Evolutionary conservation across 2,329 filamentous ascomycete species (phyloP).

Genomic region (Claviceps maximensis): DNA sequence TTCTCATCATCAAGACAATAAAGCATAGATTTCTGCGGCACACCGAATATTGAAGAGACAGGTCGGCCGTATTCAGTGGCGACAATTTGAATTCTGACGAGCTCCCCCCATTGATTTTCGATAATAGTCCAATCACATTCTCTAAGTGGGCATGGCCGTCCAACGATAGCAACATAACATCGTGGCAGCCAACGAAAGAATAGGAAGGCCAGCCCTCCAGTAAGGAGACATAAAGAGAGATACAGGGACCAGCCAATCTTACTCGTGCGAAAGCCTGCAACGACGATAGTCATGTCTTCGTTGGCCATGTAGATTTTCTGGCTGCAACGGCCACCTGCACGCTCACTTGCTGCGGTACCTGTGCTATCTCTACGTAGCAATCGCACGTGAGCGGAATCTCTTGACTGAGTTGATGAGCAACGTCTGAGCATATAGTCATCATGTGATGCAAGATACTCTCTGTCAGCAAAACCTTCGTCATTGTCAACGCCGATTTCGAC

Average conservation of each 20-base stretch:
- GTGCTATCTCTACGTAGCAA: constrained; percentile 60
- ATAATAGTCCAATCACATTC: constrained; percentile 85
- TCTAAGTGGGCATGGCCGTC: constrained; percentile 52
- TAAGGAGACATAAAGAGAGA: constrained; percentile 53
- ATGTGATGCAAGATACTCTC: constrained; percentile 26
- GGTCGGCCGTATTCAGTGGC: constrained; percentile 38
- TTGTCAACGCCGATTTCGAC: constrained; percentile 28
- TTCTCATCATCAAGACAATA: constrained; percentile 45
- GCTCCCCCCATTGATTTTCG: constrained; percentile 96
- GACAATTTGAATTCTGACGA: constrained; percentile 60
- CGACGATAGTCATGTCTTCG: constrained; percentile 86
- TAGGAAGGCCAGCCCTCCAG: constrained; percentile 68
- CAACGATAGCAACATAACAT: constrained; percentile 69
- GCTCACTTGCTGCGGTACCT: constrained; percentile 53
- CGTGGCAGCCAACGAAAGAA: constrained; percentile 80
- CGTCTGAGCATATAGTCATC: constrained; percentile 41
- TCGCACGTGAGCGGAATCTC: constrained; percentile 43
- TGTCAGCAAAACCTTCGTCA: constrained; percentile 26
- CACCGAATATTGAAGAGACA: constrained; percentile 53
- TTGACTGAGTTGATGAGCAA: constrained; percentile 48
- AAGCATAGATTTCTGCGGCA: constrained; percentile 44
- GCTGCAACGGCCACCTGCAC: constrained; percentile 50
- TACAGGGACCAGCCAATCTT: constrained; percentile 56
- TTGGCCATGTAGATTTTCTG: constrained; percentile 91
- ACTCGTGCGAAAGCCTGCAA: constrained; percentile 82